Base-by-base conservation (phyloP, 345 rosid genomes). In the Lepidium didymum region DNA sequence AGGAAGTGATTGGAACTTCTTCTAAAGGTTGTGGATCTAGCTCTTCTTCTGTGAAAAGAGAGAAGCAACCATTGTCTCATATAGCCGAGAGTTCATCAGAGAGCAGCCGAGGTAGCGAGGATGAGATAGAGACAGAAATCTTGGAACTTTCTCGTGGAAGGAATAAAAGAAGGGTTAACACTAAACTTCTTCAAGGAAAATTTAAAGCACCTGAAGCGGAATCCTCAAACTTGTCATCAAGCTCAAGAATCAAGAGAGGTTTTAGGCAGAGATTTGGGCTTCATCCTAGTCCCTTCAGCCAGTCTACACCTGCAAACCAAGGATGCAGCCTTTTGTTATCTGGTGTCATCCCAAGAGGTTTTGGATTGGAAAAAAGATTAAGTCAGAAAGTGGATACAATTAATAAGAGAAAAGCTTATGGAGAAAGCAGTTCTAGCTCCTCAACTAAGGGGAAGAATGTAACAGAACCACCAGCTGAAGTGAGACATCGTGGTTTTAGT, bases 381-480 rank as follows among this genome's bases (percentile, higher is more conserved):
- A 67, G 57, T 60, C 75, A 77, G 66, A 82, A 78, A 76, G 81
- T 74, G 55, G 86, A 79, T 53, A 35, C 62, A 4, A 8, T 67
- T 4, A 86, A 75, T 62, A 87, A 78, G 80, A 83, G 85, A 78
- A 80, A 31, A 56, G 74, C 62, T 72, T 87, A 80, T 42, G 91
- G 83, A 62, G 92, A 85, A 75, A 78, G 92, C 68, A 90, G 95
- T 76, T 81, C 92, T 63, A 88, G 96, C 76, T 80, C 88, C 43
- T 81, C 86, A 50, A 63, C 55, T 66, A 82, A 77, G 54, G 96
- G 91, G 23, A 82, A 81, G 76, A 91, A 77, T 72, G 65, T 70
- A 53, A 75, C 61, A 35, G 88, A 86, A 64, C 67, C 72, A 61
- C 74, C 86, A 52, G 16, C 58, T n/a, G 89, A 80, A 67, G 83